Evolutionary conservation across 1,139 yeast species (phyloP), one percentile per base, ranked within the genome.

Genomic region (Sporopachydermia cereana): DNA sequence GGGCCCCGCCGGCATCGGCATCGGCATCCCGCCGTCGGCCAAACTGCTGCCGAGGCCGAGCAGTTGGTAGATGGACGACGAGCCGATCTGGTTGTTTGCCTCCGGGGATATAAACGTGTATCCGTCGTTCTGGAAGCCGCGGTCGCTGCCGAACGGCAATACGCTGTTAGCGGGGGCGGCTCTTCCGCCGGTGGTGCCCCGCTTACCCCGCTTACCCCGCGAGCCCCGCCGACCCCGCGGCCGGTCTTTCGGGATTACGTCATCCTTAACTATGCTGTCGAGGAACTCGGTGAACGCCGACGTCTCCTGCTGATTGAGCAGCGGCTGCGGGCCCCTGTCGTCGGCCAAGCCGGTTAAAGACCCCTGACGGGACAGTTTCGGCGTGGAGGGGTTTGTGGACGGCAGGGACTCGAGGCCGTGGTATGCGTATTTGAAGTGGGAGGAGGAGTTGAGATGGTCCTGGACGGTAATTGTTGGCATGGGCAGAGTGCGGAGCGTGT

Each of bases 101-200:
- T 16, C 39, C 9, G 39, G 39, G 9, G 39, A 34, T 9, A 34
- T 21, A 34, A 34, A 34, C 9, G 39, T 34, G 39, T 34, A 34
- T 21, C 39, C 39, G 17, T 34, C 39, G 39, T 34, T 34, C 22
- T 34, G 39, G 22, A 34, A 34, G 9, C 39, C 39, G 12, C n/a
- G 5, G n/a, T 34, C 39, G 17, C 39, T 34, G 22, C 39, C 39
- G 39, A 34, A 34, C 17, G 39, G 39, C 39, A 34, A 34, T 9
- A 34, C 39, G 22, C 39, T 34, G 14, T 7, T 14, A 25, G 29
- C 29, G 29, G 29, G 29, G 14, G 29, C 29, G 14, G 29, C 29
- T 7, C 12, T 7, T 7, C 12, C 12, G 17, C 9, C 22, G 9
- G 22, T 7, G 9, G 39, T 5, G 9, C 20, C 22, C 22, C 5